Conservation (phyloP, 192 early-diverging fungal species). For the Coemansia reversa region DNA sequence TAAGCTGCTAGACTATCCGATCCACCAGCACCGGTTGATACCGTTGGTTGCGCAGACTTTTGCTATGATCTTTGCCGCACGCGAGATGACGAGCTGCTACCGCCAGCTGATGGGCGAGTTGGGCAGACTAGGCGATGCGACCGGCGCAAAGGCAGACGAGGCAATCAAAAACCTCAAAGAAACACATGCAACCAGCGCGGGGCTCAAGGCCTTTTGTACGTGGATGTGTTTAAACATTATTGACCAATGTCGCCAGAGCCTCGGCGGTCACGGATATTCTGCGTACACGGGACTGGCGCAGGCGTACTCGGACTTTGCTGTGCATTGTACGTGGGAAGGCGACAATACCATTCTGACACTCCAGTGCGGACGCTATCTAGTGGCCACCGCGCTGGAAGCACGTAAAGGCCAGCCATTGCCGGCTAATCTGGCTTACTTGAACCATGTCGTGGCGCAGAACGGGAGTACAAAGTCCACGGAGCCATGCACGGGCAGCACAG, state of each 20-base stretch:
- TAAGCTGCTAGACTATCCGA: conserved; percentile 89
- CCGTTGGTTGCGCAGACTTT: conserved; percentile 87
- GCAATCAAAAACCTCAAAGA: conserved; percentile 83
- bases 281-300: conserved; percentile 86
- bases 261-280: conserved; percentile 92
- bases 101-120: conserved; percentile 74
- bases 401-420: conserved; percentile 75
- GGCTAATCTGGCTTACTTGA: conserved; percentile 75
- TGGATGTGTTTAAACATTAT: conserved; percentile 89
- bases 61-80: conserved; percentile 88
- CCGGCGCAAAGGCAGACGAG: conserved; percentile 50
- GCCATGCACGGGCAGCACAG: conserved; percentile 29
- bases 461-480: conserved; percentile 8
- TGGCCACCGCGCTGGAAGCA: conserved; percentile 67
- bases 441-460: conserved; percentile 54
- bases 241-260: conserved; percentile 86
- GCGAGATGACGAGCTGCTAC: conserved; percentile 79
- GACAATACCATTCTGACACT: conserved; percentile 91
- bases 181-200: conserved; percentile 87
- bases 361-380: conserved; percentile 84
- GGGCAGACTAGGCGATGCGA: conserved; percentile 65
- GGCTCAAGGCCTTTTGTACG: conserved; percentile 92
- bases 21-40: conserved; percentile 92
- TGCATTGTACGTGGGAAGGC: conserved; percentile 87
- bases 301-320: conserved; percentile 85